phyloP scores from a whole-genome alignment of 371 early-diverging fungal species.

The Syncephalastrum sp. region DNA sequence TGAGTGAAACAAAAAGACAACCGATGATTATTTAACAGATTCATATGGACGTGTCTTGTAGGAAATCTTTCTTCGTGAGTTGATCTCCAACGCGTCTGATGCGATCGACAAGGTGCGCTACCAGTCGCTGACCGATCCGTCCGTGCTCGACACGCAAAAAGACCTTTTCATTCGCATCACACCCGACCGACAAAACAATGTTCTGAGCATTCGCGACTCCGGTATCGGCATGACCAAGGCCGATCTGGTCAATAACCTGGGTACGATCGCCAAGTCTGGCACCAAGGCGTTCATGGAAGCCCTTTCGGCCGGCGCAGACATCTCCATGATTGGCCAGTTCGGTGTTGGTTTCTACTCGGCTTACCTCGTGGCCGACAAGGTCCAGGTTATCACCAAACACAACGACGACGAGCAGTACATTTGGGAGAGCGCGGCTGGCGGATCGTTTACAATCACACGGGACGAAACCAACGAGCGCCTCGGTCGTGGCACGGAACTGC shows the following conservation, averaged over 20 bases:
- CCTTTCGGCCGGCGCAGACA: conserved; percentile 49
- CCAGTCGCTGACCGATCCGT: conserved; percentile 56
- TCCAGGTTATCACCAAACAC: conserved; percentile 82
- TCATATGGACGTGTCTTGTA: conserved; percentile 5
- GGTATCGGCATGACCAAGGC: conserved; percentile 92
- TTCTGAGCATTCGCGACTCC: conserved; percentile 76
- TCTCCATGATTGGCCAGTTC: conserved; percentile 88
- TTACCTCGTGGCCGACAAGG: conserved; percentile 82
- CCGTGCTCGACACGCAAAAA: conserved; percentile 51
- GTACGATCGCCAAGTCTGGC: conserved; percentile 84
- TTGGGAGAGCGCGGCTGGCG: conserved; percentile 71
- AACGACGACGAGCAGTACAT: conserved; percentile 72
- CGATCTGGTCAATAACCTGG: conserved; percentile 79
- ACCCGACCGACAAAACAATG: conserved; percentile 58
- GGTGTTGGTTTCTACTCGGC: conserved; percentile 93
- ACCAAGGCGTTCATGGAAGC: conserved; percentile 58
- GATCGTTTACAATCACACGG: conserved; percentile 72
- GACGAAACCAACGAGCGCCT: conserved; percentile 67
- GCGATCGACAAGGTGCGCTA: conserved; percentile 85
- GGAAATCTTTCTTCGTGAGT: conserved; percentile 86
- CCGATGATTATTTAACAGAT: too few species aligned
- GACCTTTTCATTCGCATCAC: conserved; percentile 68
- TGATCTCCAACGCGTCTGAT: conserved; percentile 87
- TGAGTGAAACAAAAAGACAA: conserved; percentile 6
- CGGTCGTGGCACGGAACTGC: conserved; percentile 77